phyloP scores from a whole-genome alignment of 108 stramenopile genomes.

The Poteriospumella lacustris region DNA sequence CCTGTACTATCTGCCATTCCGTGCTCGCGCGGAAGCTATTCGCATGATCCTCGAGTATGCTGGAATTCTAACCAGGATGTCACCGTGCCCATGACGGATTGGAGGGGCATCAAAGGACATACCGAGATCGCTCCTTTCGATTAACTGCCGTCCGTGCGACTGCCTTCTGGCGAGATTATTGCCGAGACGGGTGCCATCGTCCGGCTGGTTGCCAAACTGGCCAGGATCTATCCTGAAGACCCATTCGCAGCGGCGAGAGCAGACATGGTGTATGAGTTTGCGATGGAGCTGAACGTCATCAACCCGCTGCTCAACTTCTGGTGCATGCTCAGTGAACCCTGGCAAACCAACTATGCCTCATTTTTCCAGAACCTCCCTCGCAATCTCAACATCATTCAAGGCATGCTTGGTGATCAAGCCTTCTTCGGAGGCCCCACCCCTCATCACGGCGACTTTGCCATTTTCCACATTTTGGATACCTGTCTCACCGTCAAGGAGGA shows the following conservation, averaged over 20 bases:
- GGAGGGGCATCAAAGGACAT: neutral
- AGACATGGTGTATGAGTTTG: neutral
- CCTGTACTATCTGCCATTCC: neutral
- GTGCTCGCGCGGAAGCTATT: slow-evolving; percentile 4
- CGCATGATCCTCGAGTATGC: neutral
- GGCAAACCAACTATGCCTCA: neutral
- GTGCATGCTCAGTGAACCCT: neutral
- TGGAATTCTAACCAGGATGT: neutral
- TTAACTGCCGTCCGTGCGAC: neutral
- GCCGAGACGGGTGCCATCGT: neutral
- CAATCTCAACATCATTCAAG: neutral
- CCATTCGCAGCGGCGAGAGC: neutral
- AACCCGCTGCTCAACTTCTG: neutral
- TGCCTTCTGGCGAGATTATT: slow-evolving; percentile 15
- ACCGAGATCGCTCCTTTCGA: neutral
- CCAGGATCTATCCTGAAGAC: neutral
- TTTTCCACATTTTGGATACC: neutral
- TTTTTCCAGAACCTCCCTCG: neutral
- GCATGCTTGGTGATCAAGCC: neutral
- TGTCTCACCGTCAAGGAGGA: neutral
- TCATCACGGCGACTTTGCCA: neutral
- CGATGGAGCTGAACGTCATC: neutral
- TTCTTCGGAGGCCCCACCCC: neutral
- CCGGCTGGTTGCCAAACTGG: neutral
- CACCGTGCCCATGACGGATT: neutral